phyloP scores from a whole-genome alignment of 164 flowering plant species.

The Magnolia changhungtana region DNA sequence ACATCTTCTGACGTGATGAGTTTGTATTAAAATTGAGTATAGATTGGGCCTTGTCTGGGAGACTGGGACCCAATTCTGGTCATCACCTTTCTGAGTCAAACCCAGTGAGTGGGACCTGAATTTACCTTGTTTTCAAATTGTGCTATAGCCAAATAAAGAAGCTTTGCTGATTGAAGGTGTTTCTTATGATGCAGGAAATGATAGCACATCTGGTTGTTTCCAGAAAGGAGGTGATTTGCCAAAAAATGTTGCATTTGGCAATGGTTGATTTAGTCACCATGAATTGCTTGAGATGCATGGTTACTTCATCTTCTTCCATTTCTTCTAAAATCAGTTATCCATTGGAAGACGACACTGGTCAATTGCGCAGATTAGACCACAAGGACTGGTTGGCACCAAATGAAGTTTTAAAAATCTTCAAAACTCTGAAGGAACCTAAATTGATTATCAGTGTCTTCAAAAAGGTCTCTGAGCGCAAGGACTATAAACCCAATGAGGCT shows the following conservation, averaged over 20 bases:
- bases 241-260: neutral
- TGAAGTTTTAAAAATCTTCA: conserved; percentile 50
- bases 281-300: neutral
- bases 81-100: neutral
- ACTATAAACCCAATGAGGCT: conserved; percentile 75
- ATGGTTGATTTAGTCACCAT: conserved; percentile 4
- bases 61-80: no score
- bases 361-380: conserved; percentile 36
- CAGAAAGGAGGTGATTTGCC: neutral
- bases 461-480: conserved; percentile 55
- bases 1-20: no score
- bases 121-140: neutral
- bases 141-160: neutral
- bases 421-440: conserved; percentile 43
- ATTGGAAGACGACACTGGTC: neutral
- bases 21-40: no score
- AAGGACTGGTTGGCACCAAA: conserved; percentile 80
- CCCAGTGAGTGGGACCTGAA: neutral
- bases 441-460: conserved; percentile 33
- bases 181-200: conserved; percentile 7
- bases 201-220: neutral
- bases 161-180: neutral
- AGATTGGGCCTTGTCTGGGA: no score
- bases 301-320: neutral
- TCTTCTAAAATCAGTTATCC: neutral